phyloP scores from a whole-genome alignment of 2,329 filamentous ascomycete genomes.

The Dactylellina drechsleri region DNA sequence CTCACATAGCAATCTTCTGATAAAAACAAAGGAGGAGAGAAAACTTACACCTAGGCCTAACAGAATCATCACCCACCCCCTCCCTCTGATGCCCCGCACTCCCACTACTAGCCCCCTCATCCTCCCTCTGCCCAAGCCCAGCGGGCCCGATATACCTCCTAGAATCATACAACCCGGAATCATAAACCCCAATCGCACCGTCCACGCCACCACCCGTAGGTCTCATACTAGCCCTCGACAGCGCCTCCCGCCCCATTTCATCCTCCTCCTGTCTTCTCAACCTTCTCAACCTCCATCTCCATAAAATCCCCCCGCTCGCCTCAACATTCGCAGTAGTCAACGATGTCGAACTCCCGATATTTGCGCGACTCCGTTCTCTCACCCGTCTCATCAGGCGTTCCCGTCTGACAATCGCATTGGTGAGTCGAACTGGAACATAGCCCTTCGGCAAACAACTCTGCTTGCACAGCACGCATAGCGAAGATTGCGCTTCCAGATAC shows the following conservation, averaged over 20 bases:
- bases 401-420: conserved; percentile 85
- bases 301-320: conserved; percentile 20
- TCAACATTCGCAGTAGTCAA: not conserved
- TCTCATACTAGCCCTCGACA: conserved; percentile 32
- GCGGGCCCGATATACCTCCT: not conserved
- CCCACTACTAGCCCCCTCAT: not conserved
- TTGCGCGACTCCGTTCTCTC: conserved; percentile 64
- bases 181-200: not conserved
- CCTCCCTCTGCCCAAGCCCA: not conserved
- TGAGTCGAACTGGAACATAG: conserved; percentile 74
- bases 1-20: not conserved
- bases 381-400: conserved; percentile 75
- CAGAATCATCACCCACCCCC: conserved; percentile 31
- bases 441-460: conserved; percentile 77
- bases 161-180: not conserved
- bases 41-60: conserved; percentile 49
- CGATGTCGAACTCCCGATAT: too few relatives aligned
- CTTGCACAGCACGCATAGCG: conserved; percentile 91
- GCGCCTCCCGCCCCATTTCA: conserved; percentile 40
- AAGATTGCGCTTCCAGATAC: conserved; percentile 80
- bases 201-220: not conserved
- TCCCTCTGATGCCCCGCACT: conserved; percentile 21
- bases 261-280: conserved; percentile 48
- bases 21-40: not conserved
- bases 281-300: conserved; percentile 42